phyloP scores from a whole-genome alignment of 2,329 filamentous ascomycete species.

The Lachnellula subtilissima region DNA sequence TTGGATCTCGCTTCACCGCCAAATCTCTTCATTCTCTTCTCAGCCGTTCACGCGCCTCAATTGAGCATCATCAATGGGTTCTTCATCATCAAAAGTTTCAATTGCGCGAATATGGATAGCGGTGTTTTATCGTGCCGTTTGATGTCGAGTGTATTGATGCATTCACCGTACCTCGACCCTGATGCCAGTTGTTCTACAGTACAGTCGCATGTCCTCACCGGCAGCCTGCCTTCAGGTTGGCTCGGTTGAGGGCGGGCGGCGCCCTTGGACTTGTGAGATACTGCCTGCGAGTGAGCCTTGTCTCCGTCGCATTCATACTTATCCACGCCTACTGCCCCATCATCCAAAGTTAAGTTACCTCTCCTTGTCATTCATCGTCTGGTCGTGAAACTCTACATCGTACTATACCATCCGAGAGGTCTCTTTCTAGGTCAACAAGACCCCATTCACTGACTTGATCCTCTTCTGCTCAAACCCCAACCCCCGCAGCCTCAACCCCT shows the following conservation, averaged over 20 bases:
- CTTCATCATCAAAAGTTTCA: background rate
- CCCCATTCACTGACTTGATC: background rate
- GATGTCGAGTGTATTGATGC: background rate
- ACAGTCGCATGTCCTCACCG: slow-evolving; percentile 7
- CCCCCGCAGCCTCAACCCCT: background rate
- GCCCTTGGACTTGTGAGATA: background rate
- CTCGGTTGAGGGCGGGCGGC: slow-evolving; percentile 5
- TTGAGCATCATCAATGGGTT: background rate
- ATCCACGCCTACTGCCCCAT: background rate
- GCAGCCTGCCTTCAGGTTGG: slow-evolving; percentile 10
- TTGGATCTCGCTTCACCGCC: background rate
- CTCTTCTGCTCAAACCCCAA: background rate
- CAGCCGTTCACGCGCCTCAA: background rate
- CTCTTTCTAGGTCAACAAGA: background rate
- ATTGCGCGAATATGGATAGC: background rate
- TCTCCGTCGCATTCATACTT: background rate
- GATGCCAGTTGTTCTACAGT: background rate
- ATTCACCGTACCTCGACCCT: background rate
- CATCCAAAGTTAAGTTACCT: slow-evolving; percentile 1
- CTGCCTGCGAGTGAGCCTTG: background rate
- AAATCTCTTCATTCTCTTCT: background rate
- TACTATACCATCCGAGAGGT: background rate
- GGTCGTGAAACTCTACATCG: background rate
- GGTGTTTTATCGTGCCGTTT: background rate
- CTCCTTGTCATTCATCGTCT: background rate